A percentile compares a stretch with the other conserved stretches of the same genome.
These are phyloP conservation scores for Talaromyces islandicus DNA, from an alignment of 2,329 filamentous ascomycete species.

Conservation along the genomic window DNA sequence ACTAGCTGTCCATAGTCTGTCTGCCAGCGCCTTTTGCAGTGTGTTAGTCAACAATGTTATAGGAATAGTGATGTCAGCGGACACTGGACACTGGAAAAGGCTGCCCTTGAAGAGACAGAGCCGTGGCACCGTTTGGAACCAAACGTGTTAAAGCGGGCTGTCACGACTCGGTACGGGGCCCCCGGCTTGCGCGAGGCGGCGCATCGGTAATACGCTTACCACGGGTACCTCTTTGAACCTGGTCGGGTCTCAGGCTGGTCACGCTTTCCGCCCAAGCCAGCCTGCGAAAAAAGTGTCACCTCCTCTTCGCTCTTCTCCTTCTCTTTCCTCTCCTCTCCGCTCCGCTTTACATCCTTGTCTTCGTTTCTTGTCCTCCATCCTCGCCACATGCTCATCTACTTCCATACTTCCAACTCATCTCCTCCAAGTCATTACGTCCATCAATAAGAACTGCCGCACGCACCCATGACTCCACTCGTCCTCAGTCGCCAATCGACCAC, in stretches of 20 bases:
- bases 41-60: neutral
- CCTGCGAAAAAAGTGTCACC: neutral
- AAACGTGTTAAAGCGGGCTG: neutral
- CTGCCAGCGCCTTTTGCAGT: neutral
- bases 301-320: constrained; percentile 10
- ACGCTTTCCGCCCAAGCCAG: neutral
- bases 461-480: constrained; percentile 9
- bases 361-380: neutral
- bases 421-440: neutral
- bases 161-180: neutral
- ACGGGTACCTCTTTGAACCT: neutral
- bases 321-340: neutral
- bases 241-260: neutral
- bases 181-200: neutral
- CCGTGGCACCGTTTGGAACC: neutral
- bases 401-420: neutral
- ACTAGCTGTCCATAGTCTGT: neutral
- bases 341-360: no score
- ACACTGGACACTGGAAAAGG: neutral
- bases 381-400: neutral
- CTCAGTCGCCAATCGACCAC: constrained; percentile 4
- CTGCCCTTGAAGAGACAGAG: neutral
- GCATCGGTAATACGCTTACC: neutral
- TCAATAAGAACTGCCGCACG: neutral
- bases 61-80: neutral